Conservation (phyloP, 164 flowering plant genomes). For the Magnolia sinica region DNA sequence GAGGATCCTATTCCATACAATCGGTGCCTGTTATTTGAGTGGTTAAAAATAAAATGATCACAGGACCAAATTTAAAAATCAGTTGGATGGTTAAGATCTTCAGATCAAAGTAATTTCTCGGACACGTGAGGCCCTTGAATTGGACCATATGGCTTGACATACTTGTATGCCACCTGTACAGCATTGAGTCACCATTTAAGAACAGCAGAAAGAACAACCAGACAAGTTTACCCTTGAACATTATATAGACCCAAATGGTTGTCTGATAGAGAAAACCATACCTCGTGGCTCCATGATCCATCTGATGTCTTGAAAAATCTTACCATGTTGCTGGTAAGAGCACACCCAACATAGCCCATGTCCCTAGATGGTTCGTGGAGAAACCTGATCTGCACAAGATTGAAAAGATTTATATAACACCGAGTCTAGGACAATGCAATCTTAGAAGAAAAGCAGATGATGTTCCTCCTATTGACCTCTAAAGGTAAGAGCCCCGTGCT, state of each 20-base stretch:
- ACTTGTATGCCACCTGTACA: no score
- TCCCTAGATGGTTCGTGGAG: conserved; percentile 89
- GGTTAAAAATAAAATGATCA: no score
- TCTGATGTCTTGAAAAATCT: conserved; percentile 77
- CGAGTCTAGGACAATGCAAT: not conserved
- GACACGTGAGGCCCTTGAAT: not conserved
- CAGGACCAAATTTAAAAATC: not conserved
- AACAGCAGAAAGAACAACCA: no score
- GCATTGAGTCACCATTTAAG: no score
- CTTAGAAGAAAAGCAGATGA: not conserved
- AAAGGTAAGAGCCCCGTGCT: conserved; percentile 77
- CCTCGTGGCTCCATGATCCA: conserved; percentile 94
- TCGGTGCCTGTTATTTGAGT: no score
- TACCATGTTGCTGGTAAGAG: conserved; percentile 90
- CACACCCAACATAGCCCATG: conserved; percentile 94
- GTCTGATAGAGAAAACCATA: conserved; percentile 14
- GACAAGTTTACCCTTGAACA: no score
- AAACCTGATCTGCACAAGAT: conserved; percentile 65
- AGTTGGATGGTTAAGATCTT: not conserved
- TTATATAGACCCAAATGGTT: no score
- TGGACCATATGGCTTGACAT: not conserved
- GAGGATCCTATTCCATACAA: no score
- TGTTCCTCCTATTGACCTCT: conserved; percentile 48
- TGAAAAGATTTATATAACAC: not conserved
- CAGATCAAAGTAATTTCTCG: no score